Evolutionary conservation across 2,329 filamentous ascomycete species (phyloP), one percentile per base, ranked within the genome.

Genomic region (Lecanicillium sp.): DNA sequence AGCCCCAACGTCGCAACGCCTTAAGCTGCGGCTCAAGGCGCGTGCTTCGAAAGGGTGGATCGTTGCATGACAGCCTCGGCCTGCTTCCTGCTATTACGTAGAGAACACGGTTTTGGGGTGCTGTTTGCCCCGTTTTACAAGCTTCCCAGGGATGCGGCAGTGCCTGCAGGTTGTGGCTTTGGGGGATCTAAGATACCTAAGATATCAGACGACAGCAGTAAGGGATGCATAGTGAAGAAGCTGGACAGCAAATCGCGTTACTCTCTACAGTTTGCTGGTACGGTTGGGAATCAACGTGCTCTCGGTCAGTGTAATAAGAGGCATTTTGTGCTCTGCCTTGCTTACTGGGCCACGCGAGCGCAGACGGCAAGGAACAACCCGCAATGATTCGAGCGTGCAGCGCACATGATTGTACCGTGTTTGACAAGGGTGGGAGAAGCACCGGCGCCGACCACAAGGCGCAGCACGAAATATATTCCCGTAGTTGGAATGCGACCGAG

Each of bases 71-170:
- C 23, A 29, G 15, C 24, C 21, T 26, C 32, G 29, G 32, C 32
- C 23, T 29, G 15, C 8, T 35, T 20, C 6, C 15, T 14, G 9
- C 1, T 2, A 20, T 14, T n/a, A 35, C 9, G 20, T 11, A 39
- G 11, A 24, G n/a, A n/a, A n/a, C n/a, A n/a, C n/a, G n/a, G n/a
- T n/a, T n/a, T n/a, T n/a, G n/a, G n/a, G n/a, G n/a, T 26, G 29
- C n/a, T 3, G 12, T 6, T 33, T 14, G 41, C 11, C 30, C 41
- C 30, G 35, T 14, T 44, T 35, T 35, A 44, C 41, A 44, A 44
- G 30, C 29, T 44, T 35, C 41, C 41, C 24, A 29, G 35, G 14
- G 20, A 44, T 44, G n/a, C n/a, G n/a, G n/a, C n/a, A n/a, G n/a
- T n/a, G n/a, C n/a, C n/a, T n/a, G n/a, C n/a, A n/a, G n/a, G n/a